These are phyloP conservation scores for Lasiosphaeria hispida DNA, from an alignment of 495 filamentous ascomycete species.

Conservation along the genomic window DNA sequence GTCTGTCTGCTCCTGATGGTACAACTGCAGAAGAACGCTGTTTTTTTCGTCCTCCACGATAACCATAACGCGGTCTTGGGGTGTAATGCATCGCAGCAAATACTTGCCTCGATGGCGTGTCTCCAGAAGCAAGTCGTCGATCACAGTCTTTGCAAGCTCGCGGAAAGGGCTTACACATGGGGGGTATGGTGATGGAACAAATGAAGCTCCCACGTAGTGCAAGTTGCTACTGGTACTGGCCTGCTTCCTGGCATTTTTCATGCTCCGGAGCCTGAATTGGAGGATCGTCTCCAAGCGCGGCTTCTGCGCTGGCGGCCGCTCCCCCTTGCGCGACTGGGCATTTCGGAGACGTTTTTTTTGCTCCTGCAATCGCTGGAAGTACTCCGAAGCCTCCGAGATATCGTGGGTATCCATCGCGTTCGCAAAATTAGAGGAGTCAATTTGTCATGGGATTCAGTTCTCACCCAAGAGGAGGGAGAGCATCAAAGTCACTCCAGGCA, in stretches of 20 bases:
- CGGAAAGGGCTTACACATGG: conserved; percentile 1
- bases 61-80: conserved; percentile 33
- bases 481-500: no score
- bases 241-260: not conserved
- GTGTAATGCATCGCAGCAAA: conserved; percentile 38
- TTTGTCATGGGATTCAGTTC: no score
- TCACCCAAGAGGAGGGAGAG: no score
- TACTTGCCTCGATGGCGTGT: conserved; percentile 48
- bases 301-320: not conserved
- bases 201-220: not conserved
- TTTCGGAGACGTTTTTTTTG: conserved; percentile 4
- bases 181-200: conserved; percentile 11
- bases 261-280: not conserved
- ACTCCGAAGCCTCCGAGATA: not conserved
- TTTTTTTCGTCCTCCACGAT: conserved; percentile 50
- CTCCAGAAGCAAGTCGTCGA: conserved; percentile 33
- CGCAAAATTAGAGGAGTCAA: no score
- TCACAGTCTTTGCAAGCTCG: conserved; percentile 9
- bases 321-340: conserved; percentile 2
- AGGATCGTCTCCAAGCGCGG: not conserved
- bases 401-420: conserved; percentile 11
- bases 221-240: not conserved
- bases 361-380: not conserved
- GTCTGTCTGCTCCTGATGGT: conserved; percentile 33
- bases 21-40: conserved; percentile 40